phyloP scores from a whole-genome alignment of 257 asterid species.

The Ocimum tenuiflorum region DNA sequence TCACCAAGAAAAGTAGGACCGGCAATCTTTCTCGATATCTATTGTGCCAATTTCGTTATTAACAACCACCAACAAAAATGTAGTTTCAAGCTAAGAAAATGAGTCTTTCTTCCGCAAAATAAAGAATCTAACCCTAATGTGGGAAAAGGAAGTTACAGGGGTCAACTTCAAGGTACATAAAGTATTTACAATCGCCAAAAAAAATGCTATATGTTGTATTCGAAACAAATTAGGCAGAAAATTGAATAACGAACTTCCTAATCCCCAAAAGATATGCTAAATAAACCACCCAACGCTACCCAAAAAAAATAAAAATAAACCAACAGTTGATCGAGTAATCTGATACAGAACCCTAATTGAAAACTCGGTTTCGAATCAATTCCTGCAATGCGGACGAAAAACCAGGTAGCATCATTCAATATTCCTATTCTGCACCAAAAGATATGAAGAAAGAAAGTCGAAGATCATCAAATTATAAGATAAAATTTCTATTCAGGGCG shows the following conservation, averaged over 20 bases:
- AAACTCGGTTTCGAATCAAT: constrained; percentile 9
- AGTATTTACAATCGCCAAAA: not conserved
- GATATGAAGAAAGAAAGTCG: not conserved
- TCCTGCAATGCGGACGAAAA: constrained; percentile 26
- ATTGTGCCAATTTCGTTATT: not conserved
- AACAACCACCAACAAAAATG: constrained; percentile 16
- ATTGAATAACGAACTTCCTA: constrained; percentile 1
- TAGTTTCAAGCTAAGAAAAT: constrained; percentile 1
- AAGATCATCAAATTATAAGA: constrained; percentile 27
- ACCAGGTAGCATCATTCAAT: constrained; percentile 21
- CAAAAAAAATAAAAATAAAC: not conserved
- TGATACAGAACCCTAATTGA: constrained; percentile 36
- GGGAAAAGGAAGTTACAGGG: constrained; percentile 3
- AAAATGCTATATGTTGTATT: not conserved
- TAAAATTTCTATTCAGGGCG: not conserved
- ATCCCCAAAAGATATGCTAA: constrained; percentile 5
- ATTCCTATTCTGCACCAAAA: not conserved
- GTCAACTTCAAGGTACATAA: not conserved
- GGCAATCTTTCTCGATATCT: not conserved
- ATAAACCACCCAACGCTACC: constrained; percentile 13
- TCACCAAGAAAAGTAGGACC: not conserved
- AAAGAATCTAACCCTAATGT: constrained; percentile 21
- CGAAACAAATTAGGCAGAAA: not conserved
- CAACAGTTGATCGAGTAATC: constrained; percentile 29
- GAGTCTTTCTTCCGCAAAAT: constrained; percentile 9